Evolutionary conservation across 306 rosid genomes (phyloP), one percentile per base, ranked within the genome.

Genomic region (Fragaria iinumae): DNA sequence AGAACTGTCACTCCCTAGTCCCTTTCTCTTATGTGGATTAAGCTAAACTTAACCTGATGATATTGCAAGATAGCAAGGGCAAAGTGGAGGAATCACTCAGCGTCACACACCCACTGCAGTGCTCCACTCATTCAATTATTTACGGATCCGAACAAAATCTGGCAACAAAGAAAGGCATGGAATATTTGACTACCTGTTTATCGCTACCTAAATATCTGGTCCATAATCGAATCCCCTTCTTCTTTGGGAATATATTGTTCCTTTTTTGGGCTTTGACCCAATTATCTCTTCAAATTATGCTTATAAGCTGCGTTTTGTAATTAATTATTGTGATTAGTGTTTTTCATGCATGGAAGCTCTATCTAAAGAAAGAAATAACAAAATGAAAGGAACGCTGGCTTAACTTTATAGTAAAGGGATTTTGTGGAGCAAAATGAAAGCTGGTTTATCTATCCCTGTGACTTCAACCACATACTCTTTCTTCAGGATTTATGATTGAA

Each of bases 101-200:
- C 69, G 25, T 65, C 45, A 16, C 45, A 65, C 69, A 65, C 23
- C 5, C 68, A 14, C 68, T 5, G 43, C 44, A 13, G 34, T 32
- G 43, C 68, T 29, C 43, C 45, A 36, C 69, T 34, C 69, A 6
- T 34, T 36, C 69, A 64, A 34, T 17, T 63, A 27, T 62, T 27
- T 62, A 6, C 29, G 67, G 45, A 65, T 65, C 69, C 69, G 45
- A 32, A 36, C 45, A 34, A 65, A 36, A 34, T 65, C 67, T 62
- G 67, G 39, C 38, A 25, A 59, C 65, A 59, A 57, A 55, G 29
- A 62, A 62, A 65, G 4, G 69, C 25, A 34, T 65, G 69, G 69
- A 65, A 65, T 65, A 65, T 65, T 65, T 65, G 45, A 65, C 69
- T 65, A 9, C 13, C 45, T 65, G 18, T 65, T 36, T 36, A 65